Evolutionary conservation across 768 basidiomycete genomes (phyloP), one percentile per base, ranked within the genome.

Genomic region (Xerocomellus chrysenteron): DNA sequence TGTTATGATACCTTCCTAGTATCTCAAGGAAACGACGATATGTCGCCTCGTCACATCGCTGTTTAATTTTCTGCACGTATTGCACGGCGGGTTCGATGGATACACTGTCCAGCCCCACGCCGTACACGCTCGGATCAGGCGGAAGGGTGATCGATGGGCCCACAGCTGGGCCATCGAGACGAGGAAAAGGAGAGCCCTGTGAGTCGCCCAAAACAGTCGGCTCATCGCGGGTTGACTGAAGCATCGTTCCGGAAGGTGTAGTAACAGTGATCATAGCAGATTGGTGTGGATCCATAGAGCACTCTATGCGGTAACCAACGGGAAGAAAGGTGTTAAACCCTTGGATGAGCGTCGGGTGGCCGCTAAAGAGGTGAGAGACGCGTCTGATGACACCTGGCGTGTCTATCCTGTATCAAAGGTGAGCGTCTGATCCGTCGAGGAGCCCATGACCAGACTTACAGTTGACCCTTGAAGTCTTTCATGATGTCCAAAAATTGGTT

Each of bases 271-370:
- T 90, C 62, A 80, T 78, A 35, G 82, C 80, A 35, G 80, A 74
- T 54, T 87, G 82, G n/a, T 81, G 76, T n/a, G 80, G 73, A 63
- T 90, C 86, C 33, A 75, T 75, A 14, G 81, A 81, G 62, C 86
- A 88, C 62, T 96, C 93, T 70, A 99, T 98, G 47, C 91, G 87
- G 68, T 98, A 99, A 16, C 96, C 96, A 21, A 84, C 81, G 4
- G 96, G 96, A 12, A 99, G 82, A 74, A 98, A 99, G 0, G 94
- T 97, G 75, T 98, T 98, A 81, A 99, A 99, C 11, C 95, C 95
- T 72, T 96, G 93, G 45, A 99, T 98, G 58, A 99, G 88, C 6
- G 78, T 69, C 0, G 92, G 92, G 65, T 97, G 93, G 2, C 92
- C 92, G 54, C 86, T 84, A 76, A 99, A 98, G 26, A 99, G 85